These are phyloP conservation scores for Raffaelea albimanens DNA, from an alignment of 2,329 filamentous ascomycete genomes.

Conservation along the genomic window DNA sequence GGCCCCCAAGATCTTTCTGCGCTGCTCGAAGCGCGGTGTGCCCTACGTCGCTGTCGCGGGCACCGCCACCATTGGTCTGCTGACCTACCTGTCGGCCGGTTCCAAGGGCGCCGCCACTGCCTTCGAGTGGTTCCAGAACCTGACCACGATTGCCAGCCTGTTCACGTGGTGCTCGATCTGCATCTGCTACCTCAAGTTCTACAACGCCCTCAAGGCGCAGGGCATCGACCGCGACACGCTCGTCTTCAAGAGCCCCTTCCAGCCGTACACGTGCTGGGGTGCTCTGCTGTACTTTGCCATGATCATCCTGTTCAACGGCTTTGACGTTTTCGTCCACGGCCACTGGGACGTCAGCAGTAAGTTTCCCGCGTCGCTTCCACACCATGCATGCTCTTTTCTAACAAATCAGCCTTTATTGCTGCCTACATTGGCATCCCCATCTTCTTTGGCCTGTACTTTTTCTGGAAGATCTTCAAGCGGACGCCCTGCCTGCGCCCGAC, in stretches of 20 bases:
- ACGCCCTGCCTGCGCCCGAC: constrained; percentile 27
- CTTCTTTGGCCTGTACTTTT: constrained; percentile 51
- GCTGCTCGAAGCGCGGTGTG: constrained; percentile 44
- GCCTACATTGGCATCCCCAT: constrained; percentile 54
- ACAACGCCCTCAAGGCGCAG: constrained; percentile 54
- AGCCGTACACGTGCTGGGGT: constrained; percentile 61
- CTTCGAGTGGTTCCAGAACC: constrained; percentile 16
- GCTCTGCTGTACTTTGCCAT: constrained; percentile 55
- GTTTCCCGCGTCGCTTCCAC: background rate
- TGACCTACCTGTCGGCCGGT: constrained; percentile 62
- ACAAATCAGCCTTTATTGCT: constrained; percentile 53
- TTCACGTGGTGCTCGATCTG: constrained; percentile 61
- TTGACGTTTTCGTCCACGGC: constrained; percentile 58
- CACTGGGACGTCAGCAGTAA: constrained; percentile 16
- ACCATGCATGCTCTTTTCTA: background rate
- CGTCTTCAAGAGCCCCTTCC: constrained; percentile 54
- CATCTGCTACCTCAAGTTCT: constrained; percentile 61
- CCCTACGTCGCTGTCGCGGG: constrained; percentile 26
- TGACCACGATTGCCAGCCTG: constrained; percentile 57
- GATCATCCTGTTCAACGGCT: constrained; percentile 64
- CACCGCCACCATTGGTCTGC: constrained; percentile 50
- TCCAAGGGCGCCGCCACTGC: constrained; percentile 44
- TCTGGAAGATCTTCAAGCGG: constrained; percentile 45
- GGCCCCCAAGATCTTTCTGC: constrained; percentile 46
- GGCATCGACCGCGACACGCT: constrained; percentile 54